A percentile compares a stretch with the other conserved stretches of the same genome.
These are phyloP conservation scores for Pulveroboletus ravenelii DNA, from an alignment of 768 basidiomycete species.

Conservation along the genomic window DNA sequence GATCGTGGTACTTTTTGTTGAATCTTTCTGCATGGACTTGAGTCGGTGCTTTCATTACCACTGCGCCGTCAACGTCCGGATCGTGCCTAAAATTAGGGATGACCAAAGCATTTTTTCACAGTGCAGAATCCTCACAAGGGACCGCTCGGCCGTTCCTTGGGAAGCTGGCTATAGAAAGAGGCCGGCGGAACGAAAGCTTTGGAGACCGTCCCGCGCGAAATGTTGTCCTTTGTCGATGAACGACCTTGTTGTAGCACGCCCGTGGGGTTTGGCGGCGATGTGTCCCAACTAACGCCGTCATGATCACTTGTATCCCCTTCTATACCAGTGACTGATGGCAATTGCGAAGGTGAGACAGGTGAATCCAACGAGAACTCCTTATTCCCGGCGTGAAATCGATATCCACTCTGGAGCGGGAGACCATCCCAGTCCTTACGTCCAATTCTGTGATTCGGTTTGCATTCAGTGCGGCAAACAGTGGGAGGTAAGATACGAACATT, in stretches of 20 bases:
- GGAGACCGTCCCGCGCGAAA: constrained; percentile 8
- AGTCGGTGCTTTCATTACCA: constrained; percentile 81
- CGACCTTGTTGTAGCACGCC: constrained; percentile 1
- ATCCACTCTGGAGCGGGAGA: constrained; percentile 38
- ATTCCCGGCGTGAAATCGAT: constrained; percentile 45
- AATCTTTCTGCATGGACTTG: constrained; percentile 59
- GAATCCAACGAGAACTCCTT: constrained; percentile 61
- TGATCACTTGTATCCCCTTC: constrained; percentile 26
- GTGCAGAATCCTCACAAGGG: constrained; percentile 16
- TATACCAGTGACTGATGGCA: constrained; percentile 42
- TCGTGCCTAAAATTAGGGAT: constrained; percentile 52
- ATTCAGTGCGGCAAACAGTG: constrained; percentile 5
- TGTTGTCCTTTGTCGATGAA: constrained; percentile 20
- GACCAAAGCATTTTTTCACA: neutral
- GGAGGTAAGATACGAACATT: constrained; percentile 39
- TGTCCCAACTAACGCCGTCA: constrained; percentile 13
- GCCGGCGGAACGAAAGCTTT: constrained; percentile 46
- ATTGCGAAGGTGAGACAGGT: constrained; percentile 44
- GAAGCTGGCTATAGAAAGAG: constrained; percentile 55
- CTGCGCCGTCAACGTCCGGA: constrained; percentile 66
- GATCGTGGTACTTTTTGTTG: constrained; percentile 58
- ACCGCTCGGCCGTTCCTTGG: constrained; percentile 26
- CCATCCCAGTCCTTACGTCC: constrained; percentile 62
- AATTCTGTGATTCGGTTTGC: constrained; percentile 38
- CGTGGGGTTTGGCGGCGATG: constrained; percentile 13